A percentile compares a stretch with the other conserved stretches of the same genome.
phyloP scores from a whole-genome alignment of 148 eudicot genomes.

The Rhododendron henanense region DNA sequence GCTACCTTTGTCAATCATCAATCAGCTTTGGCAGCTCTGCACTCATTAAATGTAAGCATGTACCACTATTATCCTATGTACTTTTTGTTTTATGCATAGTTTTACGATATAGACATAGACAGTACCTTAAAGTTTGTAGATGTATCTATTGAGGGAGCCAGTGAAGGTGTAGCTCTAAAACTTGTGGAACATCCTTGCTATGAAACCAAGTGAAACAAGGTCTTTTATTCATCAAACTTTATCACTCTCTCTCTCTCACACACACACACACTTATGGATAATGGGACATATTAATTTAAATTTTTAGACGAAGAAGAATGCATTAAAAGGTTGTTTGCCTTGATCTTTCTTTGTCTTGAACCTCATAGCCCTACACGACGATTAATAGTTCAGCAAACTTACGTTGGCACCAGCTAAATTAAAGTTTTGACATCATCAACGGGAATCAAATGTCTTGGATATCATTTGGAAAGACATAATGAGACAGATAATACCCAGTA shows the following conservation, averaged over 20 bases:
- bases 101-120: neutral
- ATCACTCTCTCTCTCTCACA: no score
- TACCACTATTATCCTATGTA: neutral
- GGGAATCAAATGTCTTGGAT: neutral
- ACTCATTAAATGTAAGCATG: slow-evolving; percentile 58
- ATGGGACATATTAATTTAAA: neutral
- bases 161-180: neutral
- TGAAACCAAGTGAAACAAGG: neutral
- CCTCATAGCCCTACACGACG: neutral
- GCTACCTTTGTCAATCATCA: slow-evolving; percentile 83
- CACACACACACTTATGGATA: neutral
- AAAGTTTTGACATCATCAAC: neutral
- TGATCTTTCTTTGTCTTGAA: neutral
- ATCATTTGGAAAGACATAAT: neutral
- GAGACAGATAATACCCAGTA: neutral
- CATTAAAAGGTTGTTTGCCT: neutral
- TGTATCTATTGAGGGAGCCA: neutral
- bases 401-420: neutral
- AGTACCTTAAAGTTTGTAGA: neutral
- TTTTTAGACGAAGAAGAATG: neutral
- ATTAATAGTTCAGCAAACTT: neutral
- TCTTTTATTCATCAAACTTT: neutral
- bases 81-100: neutral
- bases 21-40: slow-evolving; percentile 74
- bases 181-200: neutral